These are phyloP conservation scores for Fusarium caatingaense DNA, from an alignment of 2,329 filamentous ascomycete genomes.

Conservation along the genomic window DNA sequence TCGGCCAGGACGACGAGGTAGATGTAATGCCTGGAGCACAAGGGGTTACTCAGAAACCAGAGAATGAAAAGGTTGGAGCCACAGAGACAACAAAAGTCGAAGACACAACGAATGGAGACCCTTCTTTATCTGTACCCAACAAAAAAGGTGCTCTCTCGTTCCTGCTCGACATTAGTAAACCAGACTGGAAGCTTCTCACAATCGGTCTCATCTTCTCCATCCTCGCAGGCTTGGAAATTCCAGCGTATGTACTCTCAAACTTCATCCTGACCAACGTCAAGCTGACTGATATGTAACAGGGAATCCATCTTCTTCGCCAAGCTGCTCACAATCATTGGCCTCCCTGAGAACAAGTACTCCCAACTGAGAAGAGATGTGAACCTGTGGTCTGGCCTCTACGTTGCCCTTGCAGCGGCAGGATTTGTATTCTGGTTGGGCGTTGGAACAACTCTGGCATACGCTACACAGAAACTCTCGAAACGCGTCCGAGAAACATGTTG, in stretches of 20 bases:
- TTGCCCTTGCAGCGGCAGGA: background rate
- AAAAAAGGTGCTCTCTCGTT: background rate
- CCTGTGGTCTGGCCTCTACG: background rate
- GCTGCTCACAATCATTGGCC: constrained; percentile 1
- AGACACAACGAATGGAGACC: background rate
- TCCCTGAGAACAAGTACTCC: background rate
- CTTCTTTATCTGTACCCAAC: background rate
- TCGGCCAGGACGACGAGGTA: constrained; percentile 25
- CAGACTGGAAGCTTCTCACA: background rate
- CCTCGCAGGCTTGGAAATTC: constrained; percentile 2
- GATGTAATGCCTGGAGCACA: background rate
- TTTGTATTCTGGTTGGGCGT: background rate
- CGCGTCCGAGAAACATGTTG: background rate
- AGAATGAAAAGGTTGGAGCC: background rate
- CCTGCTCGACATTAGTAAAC: background rate
- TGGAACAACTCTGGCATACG: background rate
- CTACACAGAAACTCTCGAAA: constrained; percentile 2
- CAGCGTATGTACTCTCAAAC: background rate
- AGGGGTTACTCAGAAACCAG: background rate
- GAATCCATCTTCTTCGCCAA: constrained; percentile 1
- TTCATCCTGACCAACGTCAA: background rate
- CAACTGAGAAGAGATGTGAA: constrained; percentile 1
- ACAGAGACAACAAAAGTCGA: background rate
- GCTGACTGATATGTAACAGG: background rate
- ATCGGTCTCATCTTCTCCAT: background rate